Percentiles rank a stretch among this genome's conserved stretches.
Evolutionary conservation across 768 basidiomycete genomes (phyloP).

Genomic region (Suillus spraguei): DNA sequence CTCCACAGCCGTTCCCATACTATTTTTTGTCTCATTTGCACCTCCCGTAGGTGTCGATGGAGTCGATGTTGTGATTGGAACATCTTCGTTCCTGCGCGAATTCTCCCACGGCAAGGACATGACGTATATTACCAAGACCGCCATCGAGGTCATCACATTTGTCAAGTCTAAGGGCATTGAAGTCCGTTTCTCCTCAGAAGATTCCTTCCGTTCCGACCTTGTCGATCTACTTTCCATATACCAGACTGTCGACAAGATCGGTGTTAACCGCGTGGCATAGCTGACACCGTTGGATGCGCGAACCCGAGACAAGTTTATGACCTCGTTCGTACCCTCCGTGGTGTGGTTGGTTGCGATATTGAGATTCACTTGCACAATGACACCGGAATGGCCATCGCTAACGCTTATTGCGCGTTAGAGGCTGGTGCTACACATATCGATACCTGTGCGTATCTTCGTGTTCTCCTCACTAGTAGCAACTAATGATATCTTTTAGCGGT

Average conservation of each 20-base stretch:
- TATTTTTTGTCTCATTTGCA: conserved; percentile 7
- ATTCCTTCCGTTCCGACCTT: conserved; percentile 99
- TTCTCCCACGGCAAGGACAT: conserved; percentile 99
- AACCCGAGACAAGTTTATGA: conserved; percentile 99
- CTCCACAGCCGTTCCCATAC: not conserved
- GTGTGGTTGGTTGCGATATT: conserved; percentile 97
- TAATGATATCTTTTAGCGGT: conserved; percentile 54
- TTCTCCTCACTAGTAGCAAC: conserved; percentile 4
- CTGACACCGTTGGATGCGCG: conserved; percentile 98
- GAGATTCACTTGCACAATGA: conserved; percentile 99
- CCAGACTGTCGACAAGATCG: conserved; percentile 99
- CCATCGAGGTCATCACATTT: conserved; percentile 97
- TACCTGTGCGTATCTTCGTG: conserved; percentile 65
- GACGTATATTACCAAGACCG: conserved; percentile 98
- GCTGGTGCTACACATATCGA: conserved; percentile 99
- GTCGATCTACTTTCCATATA: conserved; percentile 99
- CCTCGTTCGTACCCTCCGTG: conserved; percentile 91
- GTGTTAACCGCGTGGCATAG: conserved; percentile 97
- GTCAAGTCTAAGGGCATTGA: conserved; percentile 99
- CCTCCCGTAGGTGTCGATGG: conserved; percentile 83
- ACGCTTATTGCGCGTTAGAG: conserved; percentile 97
- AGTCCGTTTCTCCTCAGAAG: conserved; percentile 99
- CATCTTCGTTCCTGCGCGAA: conserved; percentile 98
- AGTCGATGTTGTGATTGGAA: conserved; percentile 98
- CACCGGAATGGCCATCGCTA: conserved; percentile 98